A percentile compares a stretch with the other conserved stretches of the same genome.
Conservation (phyloP, 1,139 yeast genomes). For the Nematodospora anomalae region DNA sequence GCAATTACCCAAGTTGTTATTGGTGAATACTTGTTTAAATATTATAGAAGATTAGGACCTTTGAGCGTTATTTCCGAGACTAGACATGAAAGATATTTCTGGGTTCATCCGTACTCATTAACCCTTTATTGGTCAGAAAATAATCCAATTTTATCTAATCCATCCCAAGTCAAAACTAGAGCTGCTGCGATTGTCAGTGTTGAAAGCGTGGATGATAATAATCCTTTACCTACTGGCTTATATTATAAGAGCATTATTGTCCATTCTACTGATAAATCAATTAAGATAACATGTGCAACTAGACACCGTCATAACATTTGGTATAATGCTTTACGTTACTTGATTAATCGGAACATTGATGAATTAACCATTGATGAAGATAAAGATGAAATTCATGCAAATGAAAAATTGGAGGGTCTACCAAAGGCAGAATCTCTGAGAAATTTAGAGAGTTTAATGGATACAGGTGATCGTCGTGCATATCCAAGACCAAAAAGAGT, state of each 20-base stretch:
- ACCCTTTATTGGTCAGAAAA: conserved; percentile 87
- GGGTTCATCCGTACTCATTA: conserved; percentile 94
- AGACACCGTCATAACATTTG: conserved; percentile 89
- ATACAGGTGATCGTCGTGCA: conserved; percentile 19
- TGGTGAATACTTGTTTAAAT: conserved; percentile 88
- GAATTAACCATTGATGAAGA: conserved; percentile 52
- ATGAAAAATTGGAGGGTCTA: conserved; percentile 14
- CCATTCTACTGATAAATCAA: conserved; percentile 63
- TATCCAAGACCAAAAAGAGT: conserved; percentile 17
- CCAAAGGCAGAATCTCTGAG: conserved; percentile 14
- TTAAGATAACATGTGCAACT: conserved; percentile 85
- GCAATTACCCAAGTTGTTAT: conserved; percentile 78
- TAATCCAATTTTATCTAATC: conserved; percentile 76
- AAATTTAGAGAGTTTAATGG: conserved; percentile 16
- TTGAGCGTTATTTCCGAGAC: conserved; percentile 72
- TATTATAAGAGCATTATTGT: conserved; percentile 83
- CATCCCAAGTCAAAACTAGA: conserved; percentile 63
- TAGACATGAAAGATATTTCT: conserved; percentile 89
- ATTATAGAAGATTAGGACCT: conserved; percentile 76
- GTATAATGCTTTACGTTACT: conserved; percentile 80
- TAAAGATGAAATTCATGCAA: conserved; percentile 21
- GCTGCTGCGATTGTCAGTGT: conserved; percentile 83
- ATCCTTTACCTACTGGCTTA: conserved; percentile 88
- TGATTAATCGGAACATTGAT: conserved; percentile 67
- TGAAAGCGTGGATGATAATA: conserved; percentile 77